Evolutionary conservation across 805 yeast species (phyloP).

Genomic region (Yarrowia osloensis): DNA sequence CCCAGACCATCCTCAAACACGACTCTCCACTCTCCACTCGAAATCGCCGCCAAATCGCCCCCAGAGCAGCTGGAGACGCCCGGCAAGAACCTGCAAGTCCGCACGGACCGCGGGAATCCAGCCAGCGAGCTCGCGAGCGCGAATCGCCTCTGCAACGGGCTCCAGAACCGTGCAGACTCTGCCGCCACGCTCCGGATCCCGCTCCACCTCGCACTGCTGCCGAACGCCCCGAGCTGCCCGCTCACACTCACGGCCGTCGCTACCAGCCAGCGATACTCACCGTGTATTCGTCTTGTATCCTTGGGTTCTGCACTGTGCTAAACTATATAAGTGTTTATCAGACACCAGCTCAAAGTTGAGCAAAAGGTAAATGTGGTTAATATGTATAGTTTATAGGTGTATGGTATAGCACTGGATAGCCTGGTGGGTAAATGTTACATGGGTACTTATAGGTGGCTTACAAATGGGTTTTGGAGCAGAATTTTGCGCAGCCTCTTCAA

Average conservation of each 20-base stretch:
- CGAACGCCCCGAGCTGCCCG: no score
- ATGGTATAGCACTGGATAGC: constrained; percentile 18
- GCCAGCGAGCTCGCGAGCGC: not conserved
- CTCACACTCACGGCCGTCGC: not conserved
- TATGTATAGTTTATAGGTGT: constrained; percentile 25
- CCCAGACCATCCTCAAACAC: no score
- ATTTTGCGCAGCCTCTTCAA: not conserved
- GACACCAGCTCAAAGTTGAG: constrained; percentile 27
- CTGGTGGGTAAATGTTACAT: constrained; percentile 16
- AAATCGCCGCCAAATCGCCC: no score
- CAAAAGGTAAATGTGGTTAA: constrained; percentile 29
- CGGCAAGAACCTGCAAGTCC: not conserved
- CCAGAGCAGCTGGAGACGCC: not conserved
- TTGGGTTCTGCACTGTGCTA: constrained; percentile 21
- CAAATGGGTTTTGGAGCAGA: not conserved
- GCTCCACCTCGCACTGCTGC: no score
- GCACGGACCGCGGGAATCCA: not conserved
- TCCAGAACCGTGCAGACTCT: no score
- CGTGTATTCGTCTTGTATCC: constrained; percentile 25
- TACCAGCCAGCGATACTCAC: constrained; percentile 4
- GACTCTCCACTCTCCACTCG: no score
- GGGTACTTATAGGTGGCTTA: not conserved
- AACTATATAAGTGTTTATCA: constrained; percentile 27
- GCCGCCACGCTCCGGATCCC: no score
- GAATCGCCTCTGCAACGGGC: not conserved